These are phyloP conservation scores for Phytophthora brassicae DNA, from an alignment of 352 stramenopile species.

Conservation along the genomic window DNA sequence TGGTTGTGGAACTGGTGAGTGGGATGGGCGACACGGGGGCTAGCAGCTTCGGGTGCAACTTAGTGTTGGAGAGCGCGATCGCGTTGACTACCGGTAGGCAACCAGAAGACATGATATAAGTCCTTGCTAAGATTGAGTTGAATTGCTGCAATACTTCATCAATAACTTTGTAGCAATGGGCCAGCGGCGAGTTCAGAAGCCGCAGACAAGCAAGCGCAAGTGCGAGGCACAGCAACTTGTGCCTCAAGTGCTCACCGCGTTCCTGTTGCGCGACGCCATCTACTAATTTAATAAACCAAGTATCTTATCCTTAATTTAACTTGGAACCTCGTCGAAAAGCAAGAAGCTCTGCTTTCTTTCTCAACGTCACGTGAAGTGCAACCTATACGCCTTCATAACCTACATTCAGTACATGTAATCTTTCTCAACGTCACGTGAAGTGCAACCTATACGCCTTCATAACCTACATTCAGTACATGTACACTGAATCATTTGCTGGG, in stretches of 20 bases:
- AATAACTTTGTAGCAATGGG: conserved; percentile 41
- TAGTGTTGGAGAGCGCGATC: background rate
- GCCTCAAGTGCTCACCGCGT: conserved; percentile 34
- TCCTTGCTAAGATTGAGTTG: no score
- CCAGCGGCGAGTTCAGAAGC: conserved; percentile 22
- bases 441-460: no score
- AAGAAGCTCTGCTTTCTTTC: no score
- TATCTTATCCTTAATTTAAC: no score
- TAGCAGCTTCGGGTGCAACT: conserved; percentile 14
- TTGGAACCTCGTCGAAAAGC: no score
- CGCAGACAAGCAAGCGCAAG: conserved; percentile 13
- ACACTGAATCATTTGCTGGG: no score
- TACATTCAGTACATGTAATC: no score
- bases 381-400: no score
- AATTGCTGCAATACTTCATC: conserved; percentile 35
- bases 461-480: no score
- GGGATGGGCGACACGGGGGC: conserved; percentile 7
- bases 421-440: no score
- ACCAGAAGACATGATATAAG: background rate
- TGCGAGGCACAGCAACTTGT: conserved; percentile 42
- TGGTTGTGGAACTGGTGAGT: background rate
- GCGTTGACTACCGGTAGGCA: background rate
- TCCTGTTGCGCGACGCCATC: conserved; percentile 27
- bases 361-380: no score
- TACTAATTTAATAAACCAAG: conserved; percentile 4